Percentiles rank a stretch among this genome's conserved stretches.
These are phyloP conservation scores for Nannizziopsis arthrosporioides DNA, from an alignment of 2,329 filamentous ascomycete genomes.

Conservation along the genomic window DNA sequence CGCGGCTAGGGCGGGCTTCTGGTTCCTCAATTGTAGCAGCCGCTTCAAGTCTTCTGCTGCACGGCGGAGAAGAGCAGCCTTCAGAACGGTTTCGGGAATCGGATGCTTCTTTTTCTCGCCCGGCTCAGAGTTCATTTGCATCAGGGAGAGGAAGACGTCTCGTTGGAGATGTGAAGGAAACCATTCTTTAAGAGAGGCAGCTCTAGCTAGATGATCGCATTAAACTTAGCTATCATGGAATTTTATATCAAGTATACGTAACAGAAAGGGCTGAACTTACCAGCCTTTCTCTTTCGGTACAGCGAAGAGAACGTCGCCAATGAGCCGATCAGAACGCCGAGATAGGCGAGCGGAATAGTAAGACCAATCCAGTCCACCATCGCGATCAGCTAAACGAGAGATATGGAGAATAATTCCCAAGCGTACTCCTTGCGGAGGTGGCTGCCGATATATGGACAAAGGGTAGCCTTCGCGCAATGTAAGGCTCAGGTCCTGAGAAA, in stretches of 20 bases:
- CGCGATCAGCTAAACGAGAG: slow-evolving; percentile 12
- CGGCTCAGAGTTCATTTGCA: slow-evolving; percentile 58
- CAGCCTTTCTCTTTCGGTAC: slow-evolving; percentile 82
- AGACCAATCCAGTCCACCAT: slow-evolving; percentile 73
- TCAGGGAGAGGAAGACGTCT: slow-evolving; percentile 85
- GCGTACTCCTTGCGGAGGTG: not conserved
- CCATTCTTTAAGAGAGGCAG: slow-evolving; percentile 82
- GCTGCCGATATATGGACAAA: not conserved
- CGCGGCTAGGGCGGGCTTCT: slow-evolving; percentile 75
- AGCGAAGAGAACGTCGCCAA: slow-evolving; percentile 85
- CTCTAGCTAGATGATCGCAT: slow-evolving; percentile 46
- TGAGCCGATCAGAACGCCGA: slow-evolving; percentile 74
- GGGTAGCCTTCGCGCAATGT: not conserved
- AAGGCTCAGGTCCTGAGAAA: not conserved
- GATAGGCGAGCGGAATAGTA: slow-evolving; percentile 75
- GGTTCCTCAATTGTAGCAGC: slow-evolving; percentile 74
- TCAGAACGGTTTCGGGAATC: slow-evolving; percentile 73
- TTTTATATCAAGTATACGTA: not conserved
- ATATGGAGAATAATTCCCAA: not conserved
- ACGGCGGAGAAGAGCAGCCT: slow-evolving; percentile 76
- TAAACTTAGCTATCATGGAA: slow-evolving; percentile 17
- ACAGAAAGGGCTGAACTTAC: slow-evolving; percentile 38
- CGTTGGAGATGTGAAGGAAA: slow-evolving; percentile 83
- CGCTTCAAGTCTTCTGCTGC: slow-evolving; percentile 88
- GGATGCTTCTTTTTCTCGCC: slow-evolving; percentile 54